Base-by-base conservation (phyloP, 371 early-diverging fungal genomes). In the Syncephalastrum contaminatum region DNA sequence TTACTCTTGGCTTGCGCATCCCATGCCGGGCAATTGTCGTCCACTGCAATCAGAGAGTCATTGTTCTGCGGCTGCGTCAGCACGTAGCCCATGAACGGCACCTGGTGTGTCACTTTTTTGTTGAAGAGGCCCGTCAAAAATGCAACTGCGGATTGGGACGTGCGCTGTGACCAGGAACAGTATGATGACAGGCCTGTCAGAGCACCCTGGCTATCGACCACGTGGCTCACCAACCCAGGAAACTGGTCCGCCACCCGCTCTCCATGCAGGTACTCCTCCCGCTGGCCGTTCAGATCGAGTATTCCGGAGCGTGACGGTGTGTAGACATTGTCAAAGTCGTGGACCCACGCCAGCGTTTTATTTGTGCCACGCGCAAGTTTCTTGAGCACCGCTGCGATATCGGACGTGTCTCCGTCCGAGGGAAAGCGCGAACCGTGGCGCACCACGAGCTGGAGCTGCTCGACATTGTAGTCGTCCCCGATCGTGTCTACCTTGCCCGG, bases 341-440 rank as follows among this genome's bases (percentile, higher is more conserved):
- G 19, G 3, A 60, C 43, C 69, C 73, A 69, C 2, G 51, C 20
- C 4, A 58, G n/a, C 16, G 58, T 30, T 3, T 48, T 7, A 15
- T 63, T 65, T 4, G 22, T 43, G 41, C 64, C 60, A 14, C 21
- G 15, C 3, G 24, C 20, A 2, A 72, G 47, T 15, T 40, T 42
- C 3, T 52, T 25, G 5, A 63, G 43, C 18, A 64, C 27, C 4
- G 50, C 27, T 4, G 56, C 42, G 20, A 72, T 61, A 15, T 57
- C 57, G 4, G 48, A 24, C 4, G 61, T 64, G 22, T 66, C 62
- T 8, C 54, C 58, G 10, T 20, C 24, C 1, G 52, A 60, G 1
- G 73, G 64, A 30, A 62, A 69, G 0, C 73, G 64, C 4, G 66
- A 63, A 12, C 73, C 73, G 43, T 69, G 73, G 6, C 73, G 70